Evolutionary conservation across 2,329 filamentous ascomycete species (phyloP).

Genomic region (Lachnellula subtilissima): DNA sequence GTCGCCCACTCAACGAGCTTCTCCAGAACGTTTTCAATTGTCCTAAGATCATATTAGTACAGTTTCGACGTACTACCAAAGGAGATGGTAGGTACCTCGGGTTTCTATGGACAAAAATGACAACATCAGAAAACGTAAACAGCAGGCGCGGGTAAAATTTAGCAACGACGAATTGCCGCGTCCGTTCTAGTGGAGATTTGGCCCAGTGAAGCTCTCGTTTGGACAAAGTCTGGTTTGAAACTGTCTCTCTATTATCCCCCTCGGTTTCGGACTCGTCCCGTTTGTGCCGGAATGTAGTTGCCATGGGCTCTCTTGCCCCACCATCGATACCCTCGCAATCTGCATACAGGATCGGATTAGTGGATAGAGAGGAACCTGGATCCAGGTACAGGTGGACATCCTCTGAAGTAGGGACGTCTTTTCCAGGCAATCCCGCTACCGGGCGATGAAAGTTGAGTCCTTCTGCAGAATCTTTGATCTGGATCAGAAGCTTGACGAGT

Average conservation of each 20-base stretch:
- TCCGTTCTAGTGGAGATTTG: background rate
- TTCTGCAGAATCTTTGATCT: background rate
- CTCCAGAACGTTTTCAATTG: slow-evolving; percentile 7
- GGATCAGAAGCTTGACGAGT: slow-evolving; percentile 2
- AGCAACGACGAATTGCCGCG: background rate
- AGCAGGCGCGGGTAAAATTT: background rate
- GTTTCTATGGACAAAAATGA: background rate
- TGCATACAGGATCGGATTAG: slow-evolving; percentile 2
- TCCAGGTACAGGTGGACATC: slow-evolving; percentile 9
- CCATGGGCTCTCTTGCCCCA: slow-evolving; percentile 1
- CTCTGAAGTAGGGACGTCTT: slow-evolving; percentile 4
- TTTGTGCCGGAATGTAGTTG: background rate
- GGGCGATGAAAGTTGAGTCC: background rate
- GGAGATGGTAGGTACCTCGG: background rate
- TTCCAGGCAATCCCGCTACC: background rate
- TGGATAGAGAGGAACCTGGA: background rate
- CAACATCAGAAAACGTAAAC: background rate
- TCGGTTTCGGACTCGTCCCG: background rate
- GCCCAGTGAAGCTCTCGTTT: background rate
- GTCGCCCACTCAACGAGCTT: slow-evolving; percentile 10
- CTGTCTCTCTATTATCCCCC: background rate
- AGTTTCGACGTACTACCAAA: background rate
- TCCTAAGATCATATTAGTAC: background rate
- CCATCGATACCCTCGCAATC: slow-evolving; percentile 12
- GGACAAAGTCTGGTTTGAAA: slow-evolving; percentile 31